These are phyloP conservation scores for Marchantia polymorpha DNA, from an alignment of 225 moss, liverwort and hornwort genomes.

Conservation along the genomic window DNA sequence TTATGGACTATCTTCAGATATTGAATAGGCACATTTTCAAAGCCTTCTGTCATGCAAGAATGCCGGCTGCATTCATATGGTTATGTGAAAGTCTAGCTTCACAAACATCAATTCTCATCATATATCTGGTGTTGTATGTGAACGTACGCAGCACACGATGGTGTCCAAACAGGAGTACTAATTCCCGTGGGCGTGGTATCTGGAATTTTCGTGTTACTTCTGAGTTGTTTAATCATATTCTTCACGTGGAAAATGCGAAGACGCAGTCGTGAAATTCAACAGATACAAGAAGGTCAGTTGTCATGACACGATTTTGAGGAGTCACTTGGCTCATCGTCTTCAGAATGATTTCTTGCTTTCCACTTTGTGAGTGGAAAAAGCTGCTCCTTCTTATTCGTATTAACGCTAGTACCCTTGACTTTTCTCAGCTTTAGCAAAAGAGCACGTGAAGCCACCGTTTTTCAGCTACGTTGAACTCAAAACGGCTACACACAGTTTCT, in stretches of 20 bases:
- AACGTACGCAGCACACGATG: not conserved
- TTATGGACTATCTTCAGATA: no score
- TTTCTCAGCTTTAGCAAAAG: constrained; percentile 22
- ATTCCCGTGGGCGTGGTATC: not conserved
- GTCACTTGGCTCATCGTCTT: no score
- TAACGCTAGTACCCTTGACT: not conserved
- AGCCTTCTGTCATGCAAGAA: no score
- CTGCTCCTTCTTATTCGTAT: not conserved
- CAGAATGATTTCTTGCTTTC: no score
- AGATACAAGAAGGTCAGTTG: constrained; percentile 17
- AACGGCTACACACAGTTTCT: constrained; percentile 11
- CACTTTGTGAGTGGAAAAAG: no score
- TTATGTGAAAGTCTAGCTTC: no score
- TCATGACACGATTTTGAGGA: not conserved
- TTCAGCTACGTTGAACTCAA: constrained; percentile 4
- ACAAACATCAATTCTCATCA: no score
- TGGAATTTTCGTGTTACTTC: not conserved
- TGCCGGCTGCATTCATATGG: no score
- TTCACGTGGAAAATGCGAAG: not conserved
- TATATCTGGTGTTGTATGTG: not conserved
- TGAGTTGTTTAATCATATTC: not conserved
- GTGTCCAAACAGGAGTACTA: not conserved
- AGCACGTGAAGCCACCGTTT: constrained; percentile 20
- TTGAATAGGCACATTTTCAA: no score
- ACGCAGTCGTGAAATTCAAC: constrained; percentile 1